Percentiles rank a stretch among this genome's conserved stretches.
Evolutionary conservation across 2,329 filamentous ascomycete genomes (phyloP).

Genomic region (Plenodomus tracheiphilus): DNA sequence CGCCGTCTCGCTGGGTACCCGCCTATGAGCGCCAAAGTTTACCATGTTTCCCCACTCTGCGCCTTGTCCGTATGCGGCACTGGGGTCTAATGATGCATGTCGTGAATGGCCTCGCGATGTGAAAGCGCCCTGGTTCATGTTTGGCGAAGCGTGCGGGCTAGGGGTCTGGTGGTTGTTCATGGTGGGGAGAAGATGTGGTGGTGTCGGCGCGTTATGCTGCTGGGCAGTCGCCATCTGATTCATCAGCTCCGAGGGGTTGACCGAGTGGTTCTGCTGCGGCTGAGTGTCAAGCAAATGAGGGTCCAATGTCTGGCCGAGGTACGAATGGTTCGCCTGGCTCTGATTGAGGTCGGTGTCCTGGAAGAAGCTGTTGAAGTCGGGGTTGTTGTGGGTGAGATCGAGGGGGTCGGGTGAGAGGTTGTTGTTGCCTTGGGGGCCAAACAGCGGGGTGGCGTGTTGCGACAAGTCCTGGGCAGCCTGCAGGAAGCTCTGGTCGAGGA

Average conservation of each 20-base stretch:
- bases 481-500: conserved; percentile 50
- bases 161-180: conserved; percentile 56
- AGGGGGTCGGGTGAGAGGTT: conserved; percentile 39
- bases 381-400: conserved; percentile 33
- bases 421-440: conserved; percentile 44
- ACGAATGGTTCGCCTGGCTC: conserved; percentile 64
- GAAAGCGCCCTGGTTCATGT: conserved; percentile 56
- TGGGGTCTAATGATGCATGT: conserved; percentile 64
- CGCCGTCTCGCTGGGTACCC: conserved; percentile 76
- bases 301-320: conserved; percentile 54
- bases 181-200: conserved; percentile 61
- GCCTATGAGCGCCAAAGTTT: conserved; percentile 77
- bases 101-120: conserved; percentile 61
- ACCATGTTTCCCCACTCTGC: conserved; percentile 63
- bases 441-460: conserved; percentile 60
- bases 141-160: conserved; percentile 58
- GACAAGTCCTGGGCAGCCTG: conserved; percentile 44
- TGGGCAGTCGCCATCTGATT: conserved; percentile 58
- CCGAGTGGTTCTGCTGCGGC: conserved; percentile 46
- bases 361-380: conserved; percentile 57
- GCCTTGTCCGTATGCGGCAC: conserved; percentile 60
- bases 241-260: conserved; percentile 53
- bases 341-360: conserved; percentile 56
- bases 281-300: conserved; percentile 48
- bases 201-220: conserved; percentile 53